Base-by-base conservation (phyloP, 345 rosid genomes). In the Syzygium aqueum region DNA sequence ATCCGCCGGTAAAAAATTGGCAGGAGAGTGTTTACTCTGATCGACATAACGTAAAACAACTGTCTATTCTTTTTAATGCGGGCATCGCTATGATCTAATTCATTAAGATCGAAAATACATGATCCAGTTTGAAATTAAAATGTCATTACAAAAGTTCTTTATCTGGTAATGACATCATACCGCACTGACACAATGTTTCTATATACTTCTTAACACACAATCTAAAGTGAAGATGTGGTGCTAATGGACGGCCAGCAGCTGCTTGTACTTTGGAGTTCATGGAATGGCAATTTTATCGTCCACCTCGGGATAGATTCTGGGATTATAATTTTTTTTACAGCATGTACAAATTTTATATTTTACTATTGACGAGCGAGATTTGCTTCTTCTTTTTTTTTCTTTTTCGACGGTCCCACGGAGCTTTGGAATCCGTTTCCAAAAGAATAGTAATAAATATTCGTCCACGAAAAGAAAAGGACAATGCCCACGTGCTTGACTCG, bases 11-110 rank as follows among this genome's bases (percentile, higher is more conserved):
- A 11, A 67, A 67, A 67, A 67, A 4, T 17, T 33, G 13, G 3
- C 19, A 8, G 49, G 7, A 33, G 25, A 73, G 46, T 4, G 14
- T 19, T 73, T 33, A 37, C 80, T 73, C 80, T 4, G 5, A 73
- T 17, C 43, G 3, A 33, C 1, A 3, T 4, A 11, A 0, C 19
- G 7, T 11, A 0, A 5, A 33, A 73, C 3, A 33, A 33, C 3
- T 11, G 2, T 33, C 9, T 5, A 1, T 33, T 67, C 37, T 67
- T 56, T 17, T 19, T 15, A 19, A 73, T 19, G 25, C 1, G 14
- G 10, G 46, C 2, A 1, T 33, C 7, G 0, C 3, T 4, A 1
- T 16, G 0, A 30, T 67, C 23, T 30, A 17, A 33, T 19, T 73
- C 19, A 73, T 73, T 8, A 10, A 17, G 12, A 10, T 4, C 7